Percentiles rank a stretch among this genome's conserved stretches.
These are phyloP conservation scores for Mycena sp. DNA, from an alignment of 1,284 basidiomycete genomes.

Conservation along the genomic window DNA sequence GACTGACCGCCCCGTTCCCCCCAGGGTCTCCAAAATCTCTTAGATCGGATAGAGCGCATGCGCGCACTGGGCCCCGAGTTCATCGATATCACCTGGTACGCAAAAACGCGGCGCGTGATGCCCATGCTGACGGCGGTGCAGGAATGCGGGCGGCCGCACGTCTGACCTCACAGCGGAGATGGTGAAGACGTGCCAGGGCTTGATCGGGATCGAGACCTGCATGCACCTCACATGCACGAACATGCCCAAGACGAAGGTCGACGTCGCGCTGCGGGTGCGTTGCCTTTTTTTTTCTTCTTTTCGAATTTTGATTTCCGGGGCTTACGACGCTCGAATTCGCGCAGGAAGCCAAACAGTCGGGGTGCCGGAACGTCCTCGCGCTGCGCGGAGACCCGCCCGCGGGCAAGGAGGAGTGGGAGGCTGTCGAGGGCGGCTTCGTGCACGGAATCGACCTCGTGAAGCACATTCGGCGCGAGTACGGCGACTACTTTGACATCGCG, in stretches of 20 bases:
- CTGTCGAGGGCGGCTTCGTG: slow-evolving; percentile 88
- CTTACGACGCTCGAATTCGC: background rate
- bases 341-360: slow-evolving; percentile 90
- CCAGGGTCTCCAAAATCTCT: slow-evolving; percentile 91
- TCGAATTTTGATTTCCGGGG: background rate
- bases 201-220: slow-evolving; percentile 95
- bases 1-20: slow-evolving; percentile 19
- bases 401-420: slow-evolving; percentile 91
- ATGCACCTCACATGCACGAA: slow-evolving; percentile 99
- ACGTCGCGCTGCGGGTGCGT: slow-evolving; percentile 85
- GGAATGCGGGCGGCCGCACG: slow-evolving; percentile 96
- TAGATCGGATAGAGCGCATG: slow-evolving; percentile 99
- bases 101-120: slow-evolving; percentile 13
- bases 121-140: slow-evolving; percentile 41
- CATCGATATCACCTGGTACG: slow-evolving; percentile 96
- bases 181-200: slow-evolving; percentile 93
- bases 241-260: slow-evolving; percentile 95
- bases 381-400: slow-evolving; percentile 93
- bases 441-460: slow-evolving; percentile 92
- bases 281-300: slow-evolving; percentile 21
- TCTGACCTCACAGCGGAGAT: slow-evolving; percentile 94
- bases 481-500: slow-evolving; percentile 94
- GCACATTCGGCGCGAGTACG: slow-evolving; percentile 85
- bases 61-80: slow-evolving; percentile 95
- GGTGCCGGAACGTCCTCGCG: slow-evolving; percentile 95